These are phyloP conservation scores for Fusarium goolgardi DNA, from an alignment of 2,329 filamentous ascomycete genomes.

Conservation along the genomic window DNA sequence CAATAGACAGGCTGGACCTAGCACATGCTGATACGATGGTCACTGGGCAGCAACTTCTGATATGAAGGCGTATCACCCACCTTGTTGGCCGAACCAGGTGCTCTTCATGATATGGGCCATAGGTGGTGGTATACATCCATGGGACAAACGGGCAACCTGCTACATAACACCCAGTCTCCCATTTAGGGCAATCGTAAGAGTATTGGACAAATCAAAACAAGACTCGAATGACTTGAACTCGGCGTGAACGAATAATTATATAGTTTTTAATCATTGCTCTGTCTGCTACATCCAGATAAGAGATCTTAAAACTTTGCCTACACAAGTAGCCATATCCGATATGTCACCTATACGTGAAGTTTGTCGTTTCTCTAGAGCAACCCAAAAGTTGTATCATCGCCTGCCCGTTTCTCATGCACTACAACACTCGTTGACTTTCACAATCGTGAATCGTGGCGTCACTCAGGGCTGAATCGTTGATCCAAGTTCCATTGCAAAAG, in stretches of 20 bases:
- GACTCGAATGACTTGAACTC: background rate
- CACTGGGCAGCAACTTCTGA: too few relatives aligned
- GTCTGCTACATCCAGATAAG: background rate
- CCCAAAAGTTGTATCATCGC: background rate
- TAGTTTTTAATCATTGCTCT: background rate
- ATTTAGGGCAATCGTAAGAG: background rate
- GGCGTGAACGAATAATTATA: background rate
- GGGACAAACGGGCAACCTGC: background rate
- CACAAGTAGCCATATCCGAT: background rate
- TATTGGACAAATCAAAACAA: background rate
- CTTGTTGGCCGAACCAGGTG: background rate
- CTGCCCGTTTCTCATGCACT: background rate
- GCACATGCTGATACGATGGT: background rate
- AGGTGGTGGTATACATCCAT: background rate
- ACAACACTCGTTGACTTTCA: background rate
- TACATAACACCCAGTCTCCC: background rate
- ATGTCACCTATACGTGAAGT: background rate
- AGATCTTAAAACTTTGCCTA: background rate
- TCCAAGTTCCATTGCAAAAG: background rate
- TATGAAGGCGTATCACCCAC: background rate
- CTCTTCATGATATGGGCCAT: too few relatives aligned
- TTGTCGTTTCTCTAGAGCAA: slow-evolving; percentile 17
- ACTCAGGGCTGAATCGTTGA: background rate
- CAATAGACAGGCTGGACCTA: background rate
- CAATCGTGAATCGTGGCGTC: background rate